A percentile compares a stretch with the other conserved stretches of the same genome.
These are phyloP conservation scores for Escallonia herrerae DNA, from an alignment of 129 eudicot species.

Conservation along the genomic window DNA sequence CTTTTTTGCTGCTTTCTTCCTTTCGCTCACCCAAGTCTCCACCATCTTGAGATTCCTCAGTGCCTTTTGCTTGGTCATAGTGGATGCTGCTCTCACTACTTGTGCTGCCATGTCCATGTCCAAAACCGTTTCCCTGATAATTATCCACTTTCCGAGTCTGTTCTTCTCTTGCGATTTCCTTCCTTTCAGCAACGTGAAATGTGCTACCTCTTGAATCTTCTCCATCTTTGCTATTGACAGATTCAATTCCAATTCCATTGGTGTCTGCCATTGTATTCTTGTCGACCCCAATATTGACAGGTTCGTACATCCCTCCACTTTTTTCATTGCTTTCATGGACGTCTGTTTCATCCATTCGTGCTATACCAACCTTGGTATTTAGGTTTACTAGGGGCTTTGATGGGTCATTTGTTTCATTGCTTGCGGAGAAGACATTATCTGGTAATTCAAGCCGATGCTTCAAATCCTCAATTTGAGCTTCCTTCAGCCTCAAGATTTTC, in stretches of 20 bases:
- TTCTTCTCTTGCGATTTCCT: constrained; percentile 12
- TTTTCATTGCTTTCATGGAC: background rate
- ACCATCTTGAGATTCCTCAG: background rate
- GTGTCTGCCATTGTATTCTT: background rate
- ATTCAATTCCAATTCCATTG: constrained; percentile 1
- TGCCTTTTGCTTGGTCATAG: background rate
- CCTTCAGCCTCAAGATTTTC: constrained; percentile 22
- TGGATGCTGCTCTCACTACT: background rate
- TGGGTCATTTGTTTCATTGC: constrained; percentile 21
- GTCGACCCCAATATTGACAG: background rate
- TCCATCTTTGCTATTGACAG: constrained; percentile 1
- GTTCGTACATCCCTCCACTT: background rate
- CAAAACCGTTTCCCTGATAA: constrained; percentile 2
- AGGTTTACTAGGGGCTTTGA: constrained; percentile 17
- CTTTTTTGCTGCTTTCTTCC: background rate
- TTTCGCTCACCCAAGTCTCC: background rate
- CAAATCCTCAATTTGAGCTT: constrained; percentile 39
- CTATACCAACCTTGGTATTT: background rate
- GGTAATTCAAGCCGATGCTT: constrained; percentile 20
- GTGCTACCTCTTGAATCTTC: constrained; percentile 2
- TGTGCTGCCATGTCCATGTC: background rate
- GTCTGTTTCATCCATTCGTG: background rate
- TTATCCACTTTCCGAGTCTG: background rate
- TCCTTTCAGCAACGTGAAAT: background rate
- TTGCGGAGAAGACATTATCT: constrained; percentile 24